These are phyloP conservation scores for Fusarium praegraminearum DNA, from an alignment of 2,329 filamentous ascomycete species.

Conservation along the genomic window DNA sequence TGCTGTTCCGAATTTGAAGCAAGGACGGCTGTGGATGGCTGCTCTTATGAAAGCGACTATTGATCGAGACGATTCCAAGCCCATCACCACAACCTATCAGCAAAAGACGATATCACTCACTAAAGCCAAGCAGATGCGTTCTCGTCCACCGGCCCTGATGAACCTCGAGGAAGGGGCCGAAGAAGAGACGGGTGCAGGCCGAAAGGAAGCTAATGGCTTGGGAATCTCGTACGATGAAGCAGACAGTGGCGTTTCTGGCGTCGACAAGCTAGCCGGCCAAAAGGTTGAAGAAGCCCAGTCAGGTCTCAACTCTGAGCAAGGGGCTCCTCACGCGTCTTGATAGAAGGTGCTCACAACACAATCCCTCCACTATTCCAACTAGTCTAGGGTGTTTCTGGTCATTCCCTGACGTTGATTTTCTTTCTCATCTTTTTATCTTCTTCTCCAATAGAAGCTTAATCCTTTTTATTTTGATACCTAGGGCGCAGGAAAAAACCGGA, in stretches of 20 bases:
- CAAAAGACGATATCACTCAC: slow-evolving; percentile 95
- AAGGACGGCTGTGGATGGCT: slow-evolving; percentile 97
- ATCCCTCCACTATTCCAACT: slow-evolving; percentile 8
- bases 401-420: slow-evolving; percentile 28
- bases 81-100: slow-evolving; percentile 92
- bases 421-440: slow-evolving; percentile 18
- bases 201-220: slow-evolving; percentile 53
- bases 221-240: slow-evolving; percentile 58
- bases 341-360: neutral
- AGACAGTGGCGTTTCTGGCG: slow-evolving; percentile 58
- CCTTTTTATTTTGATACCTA: slow-evolving; percentile 40
- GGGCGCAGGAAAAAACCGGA: slow-evolving; percentile 29
- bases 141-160: slow-evolving; percentile 91
- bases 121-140: slow-evolving; percentile 88
- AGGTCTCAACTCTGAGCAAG: slow-evolving; percentile 47
- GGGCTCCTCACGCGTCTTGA: slow-evolving; percentile 45
- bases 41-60: slow-evolving; percentile 99
- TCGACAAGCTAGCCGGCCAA: slow-evolving; percentile 55
- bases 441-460: slow-evolving; percentile 41
- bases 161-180: slow-evolving; percentile 64
- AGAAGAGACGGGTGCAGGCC: slow-evolving; percentile 44
- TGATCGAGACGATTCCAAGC: slow-evolving; percentile 84
- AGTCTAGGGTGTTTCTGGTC: slow-evolving; percentile 32
- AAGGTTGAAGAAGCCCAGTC: slow-evolving; percentile 52
- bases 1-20: slow-evolving; percentile 88